Conservation (phyloP, 1,284 basidiomycete species). For the Apiotrichum domesticum region DNA sequence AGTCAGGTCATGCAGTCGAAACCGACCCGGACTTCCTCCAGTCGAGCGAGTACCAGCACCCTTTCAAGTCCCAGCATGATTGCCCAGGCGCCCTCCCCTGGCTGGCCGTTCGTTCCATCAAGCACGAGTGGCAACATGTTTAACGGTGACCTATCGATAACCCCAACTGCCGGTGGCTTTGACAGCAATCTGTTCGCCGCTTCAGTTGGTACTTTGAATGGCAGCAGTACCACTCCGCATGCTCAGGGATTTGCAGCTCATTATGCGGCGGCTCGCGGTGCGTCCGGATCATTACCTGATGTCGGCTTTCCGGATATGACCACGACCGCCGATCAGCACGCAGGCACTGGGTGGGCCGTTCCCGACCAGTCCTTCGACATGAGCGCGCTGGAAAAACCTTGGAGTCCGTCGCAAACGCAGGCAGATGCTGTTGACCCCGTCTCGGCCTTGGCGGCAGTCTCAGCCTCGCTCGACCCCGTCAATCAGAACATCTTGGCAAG, state of each 20-base stretch:
- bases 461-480: background rate
- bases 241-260: constrained; percentile 13
- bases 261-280: constrained; percentile 6
- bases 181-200: constrained; percentile 3
- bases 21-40: background rate
- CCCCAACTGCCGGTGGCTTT: constrained; percentile 7
- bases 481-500: constrained; percentile 12
- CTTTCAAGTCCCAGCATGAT: background rate
- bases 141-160: constrained; percentile 6
- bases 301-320: too few species aligned
- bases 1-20: constrained; percentile 14
- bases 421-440: background rate
- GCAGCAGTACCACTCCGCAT: constrained; percentile 12
- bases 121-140: constrained; percentile 2
- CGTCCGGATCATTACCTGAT: too few species aligned
- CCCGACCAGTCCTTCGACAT: constrained; percentile 3
- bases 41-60: background rate
- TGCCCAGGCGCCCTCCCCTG: background rate
- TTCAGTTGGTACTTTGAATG: constrained; percentile 7
- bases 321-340: too few species aligned
- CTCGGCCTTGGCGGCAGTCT: background rate
- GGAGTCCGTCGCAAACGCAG: background rate
- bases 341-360: too few species aligned
- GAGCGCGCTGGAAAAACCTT: background rate
- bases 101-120: constrained; percentile 5